A percentile compares a stretch with the other conserved stretches of the same genome.
Conservation (phyloP, 2,329 filamentous ascomycete genomes). For the Diplodia corticola region DNA sequence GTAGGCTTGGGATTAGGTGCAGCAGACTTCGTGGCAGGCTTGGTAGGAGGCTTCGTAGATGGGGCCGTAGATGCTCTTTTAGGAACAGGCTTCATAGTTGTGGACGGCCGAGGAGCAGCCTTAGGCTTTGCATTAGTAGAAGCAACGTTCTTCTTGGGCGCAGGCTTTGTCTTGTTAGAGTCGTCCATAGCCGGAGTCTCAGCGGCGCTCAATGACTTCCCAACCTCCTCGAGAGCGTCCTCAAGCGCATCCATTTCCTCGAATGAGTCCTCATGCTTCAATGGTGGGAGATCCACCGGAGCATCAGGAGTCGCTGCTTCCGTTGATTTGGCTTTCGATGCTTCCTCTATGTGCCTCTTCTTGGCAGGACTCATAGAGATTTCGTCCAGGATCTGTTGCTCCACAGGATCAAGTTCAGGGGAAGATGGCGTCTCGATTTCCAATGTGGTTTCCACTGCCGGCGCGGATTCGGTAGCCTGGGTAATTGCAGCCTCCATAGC, state of each 20-base stretch:
- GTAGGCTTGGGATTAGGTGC: background rate
- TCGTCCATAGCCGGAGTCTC: slow-evolving; percentile 30
- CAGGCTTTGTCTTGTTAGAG: slow-evolving; percentile 27
- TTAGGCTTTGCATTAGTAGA: background rate
- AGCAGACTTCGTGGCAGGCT: slow-evolving; percentile 7
- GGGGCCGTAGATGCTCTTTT: slow-evolving; percentile 1
- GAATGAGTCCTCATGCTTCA: slow-evolving; percentile 49
- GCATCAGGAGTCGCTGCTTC: background rate
- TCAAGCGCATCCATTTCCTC: slow-evolving; percentile 54
- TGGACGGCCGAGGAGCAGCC: background rate
- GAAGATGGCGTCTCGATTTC: background rate
- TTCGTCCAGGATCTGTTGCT: slow-evolving; percentile 7
- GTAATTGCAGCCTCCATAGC: background rate
- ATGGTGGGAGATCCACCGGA: slow-evolving; percentile 33
- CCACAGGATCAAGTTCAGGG: slow-evolving; percentile 5
- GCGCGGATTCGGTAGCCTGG: background rate
- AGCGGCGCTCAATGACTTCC: slow-evolving; percentile 40
- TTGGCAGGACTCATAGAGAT: background rate
- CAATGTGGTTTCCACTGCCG: background rate
- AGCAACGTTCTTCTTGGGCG: background rate
- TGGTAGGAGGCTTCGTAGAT: background rate
- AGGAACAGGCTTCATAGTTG: background rate
- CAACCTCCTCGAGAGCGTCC: slow-evolving; percentile 52
- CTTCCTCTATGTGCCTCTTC: slow-evolving; percentile 22
- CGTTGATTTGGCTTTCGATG: slow-evolving; percentile 19